Conservation (phyloP, 768 basidiomycete genomes). For the Pleurotus djamor region DNA sequence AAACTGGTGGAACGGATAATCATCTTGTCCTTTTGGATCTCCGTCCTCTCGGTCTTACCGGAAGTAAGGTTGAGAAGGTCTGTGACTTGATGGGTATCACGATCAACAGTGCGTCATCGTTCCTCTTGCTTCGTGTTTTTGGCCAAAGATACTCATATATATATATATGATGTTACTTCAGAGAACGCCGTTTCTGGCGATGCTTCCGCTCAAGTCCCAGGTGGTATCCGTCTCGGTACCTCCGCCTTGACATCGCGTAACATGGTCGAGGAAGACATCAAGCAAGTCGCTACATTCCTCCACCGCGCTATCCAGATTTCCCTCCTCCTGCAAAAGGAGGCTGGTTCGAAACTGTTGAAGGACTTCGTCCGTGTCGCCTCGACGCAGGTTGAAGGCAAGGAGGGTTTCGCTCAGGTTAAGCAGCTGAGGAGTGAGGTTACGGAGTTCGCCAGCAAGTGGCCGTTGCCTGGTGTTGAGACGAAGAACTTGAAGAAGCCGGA, state of each 20-base stretch:
- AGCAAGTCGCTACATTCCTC: slow-evolving; percentile 84
- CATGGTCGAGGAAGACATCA: slow-evolving; percentile 88
- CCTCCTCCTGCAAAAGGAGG: slow-evolving; percentile 88
- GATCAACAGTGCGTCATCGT: slow-evolving; percentile 74
- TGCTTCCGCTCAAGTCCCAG: slow-evolving; percentile 92
- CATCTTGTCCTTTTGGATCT: slow-evolving; percentile 98
- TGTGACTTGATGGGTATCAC: slow-evolving; percentile 97
- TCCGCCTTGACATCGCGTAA: slow-evolving; percentile 93
- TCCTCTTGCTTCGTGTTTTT: background rate
- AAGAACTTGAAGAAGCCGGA: slow-evolving; percentile 50
- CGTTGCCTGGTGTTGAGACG: slow-evolving; percentile 82
- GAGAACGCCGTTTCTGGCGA: slow-evolving; percentile 98
- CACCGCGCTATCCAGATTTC: slow-evolving; percentile 95
- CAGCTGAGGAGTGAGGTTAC: slow-evolving; percentile 79
- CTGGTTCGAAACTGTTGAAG: slow-evolving; percentile 91
- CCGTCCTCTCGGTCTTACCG: slow-evolving; percentile 92
- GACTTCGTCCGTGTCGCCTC: slow-evolving; percentile 90
- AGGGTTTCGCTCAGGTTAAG: slow-evolving; percentile 68
- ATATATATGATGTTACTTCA: slow-evolving; percentile 18
- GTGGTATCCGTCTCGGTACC: slow-evolving; percentile 95
- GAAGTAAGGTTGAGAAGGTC: slow-evolving; percentile 97
- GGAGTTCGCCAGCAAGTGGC: slow-evolving; percentile 84
- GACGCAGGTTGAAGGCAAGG: slow-evolving; percentile 61
- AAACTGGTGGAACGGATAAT: slow-evolving; percentile 96
- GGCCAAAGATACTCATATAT: background rate